Evolutionary conservation across 768 basidiomycete species (phyloP).

Genomic region (Lanmaoa rubissima): DNA sequence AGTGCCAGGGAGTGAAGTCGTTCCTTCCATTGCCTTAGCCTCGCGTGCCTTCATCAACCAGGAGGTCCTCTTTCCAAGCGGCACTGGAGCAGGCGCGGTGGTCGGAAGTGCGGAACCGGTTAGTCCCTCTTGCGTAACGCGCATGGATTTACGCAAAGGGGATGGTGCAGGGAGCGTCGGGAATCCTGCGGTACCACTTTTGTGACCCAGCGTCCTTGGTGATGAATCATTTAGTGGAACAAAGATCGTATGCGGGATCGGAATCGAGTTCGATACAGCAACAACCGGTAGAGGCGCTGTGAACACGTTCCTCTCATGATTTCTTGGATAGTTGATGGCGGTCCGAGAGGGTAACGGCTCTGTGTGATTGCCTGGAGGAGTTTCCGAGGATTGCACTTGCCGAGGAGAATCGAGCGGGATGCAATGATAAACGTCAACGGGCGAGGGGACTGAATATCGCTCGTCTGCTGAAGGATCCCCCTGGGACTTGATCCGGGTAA

Average conservation of each 20-base stretch:
- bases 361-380: constrained; percentile 9
- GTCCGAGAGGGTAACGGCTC: constrained; percentile 19
- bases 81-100: constrained; percentile 37
- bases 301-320: constrained; percentile 18
- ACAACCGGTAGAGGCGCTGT: constrained; percentile 24
- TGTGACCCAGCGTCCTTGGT: constrained; percentile 33
- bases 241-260: constrained; percentile 18
- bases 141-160: constrained; percentile 67
- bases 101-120: constrained; percentile 33
- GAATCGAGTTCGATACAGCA: constrained; percentile 9
- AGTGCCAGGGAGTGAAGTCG: constrained; percentile 30
- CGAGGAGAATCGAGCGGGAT: constrained; percentile 39
- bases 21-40: constrained; percentile 61
- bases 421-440: constrained; percentile 37
- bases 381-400: constrained; percentile 1
- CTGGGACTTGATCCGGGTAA: not conserved
- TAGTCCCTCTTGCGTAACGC: constrained; percentile 46
- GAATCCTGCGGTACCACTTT: constrained; percentile 45
- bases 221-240: constrained; percentile 39
- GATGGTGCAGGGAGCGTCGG: constrained; percentile 68
- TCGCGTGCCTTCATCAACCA: constrained; percentile 80
- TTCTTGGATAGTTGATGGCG: constrained; percentile 1
- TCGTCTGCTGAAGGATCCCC: constrained; percentile 18
- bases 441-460: constrained; percentile 25
- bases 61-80: constrained; percentile 65